A percentile compares a stretch with the other conserved stretches of the same genome.
phyloP scores from a whole-genome alignment of 257 asterid genomes.

The Nicotiana tomentosiformis region DNA sequence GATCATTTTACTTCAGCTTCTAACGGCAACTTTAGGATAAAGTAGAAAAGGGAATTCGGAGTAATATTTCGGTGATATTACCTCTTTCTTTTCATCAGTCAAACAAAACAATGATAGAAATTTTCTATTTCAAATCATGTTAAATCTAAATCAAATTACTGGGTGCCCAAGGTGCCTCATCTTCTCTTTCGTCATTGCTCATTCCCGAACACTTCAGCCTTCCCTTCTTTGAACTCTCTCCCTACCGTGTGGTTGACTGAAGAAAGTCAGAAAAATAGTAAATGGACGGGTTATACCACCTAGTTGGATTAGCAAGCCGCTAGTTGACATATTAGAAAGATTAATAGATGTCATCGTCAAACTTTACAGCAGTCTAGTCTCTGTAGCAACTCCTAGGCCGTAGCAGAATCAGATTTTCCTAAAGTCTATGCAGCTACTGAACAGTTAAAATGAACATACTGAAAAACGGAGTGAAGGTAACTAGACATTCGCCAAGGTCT shows the following conservation, averaged over 20 bases:
- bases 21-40: neutral
- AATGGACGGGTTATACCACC: neutral
- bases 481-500: neutral
- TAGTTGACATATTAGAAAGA: neutral
- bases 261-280: neutral
- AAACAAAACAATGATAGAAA: no score
- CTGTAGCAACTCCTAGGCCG: neutral
- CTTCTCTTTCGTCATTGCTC: no score
- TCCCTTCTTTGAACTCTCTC: no score
- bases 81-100: neutral
- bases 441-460: neutral
- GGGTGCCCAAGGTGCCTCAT: no score
- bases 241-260: no score
- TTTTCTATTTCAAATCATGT: no score
- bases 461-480: neutral
- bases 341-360: neutral
- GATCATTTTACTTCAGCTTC: neutral
- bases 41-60: neutral
- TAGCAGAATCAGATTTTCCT: neutral
- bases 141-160: no score
- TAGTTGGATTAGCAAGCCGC: neutral
- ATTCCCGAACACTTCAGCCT: no score
- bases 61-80: no score
- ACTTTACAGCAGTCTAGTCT: neutral
- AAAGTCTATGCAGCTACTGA: neutral